Conservation (phyloP, 352 stramenopile genomes). For the Phytopythium aichiense region DNA sequence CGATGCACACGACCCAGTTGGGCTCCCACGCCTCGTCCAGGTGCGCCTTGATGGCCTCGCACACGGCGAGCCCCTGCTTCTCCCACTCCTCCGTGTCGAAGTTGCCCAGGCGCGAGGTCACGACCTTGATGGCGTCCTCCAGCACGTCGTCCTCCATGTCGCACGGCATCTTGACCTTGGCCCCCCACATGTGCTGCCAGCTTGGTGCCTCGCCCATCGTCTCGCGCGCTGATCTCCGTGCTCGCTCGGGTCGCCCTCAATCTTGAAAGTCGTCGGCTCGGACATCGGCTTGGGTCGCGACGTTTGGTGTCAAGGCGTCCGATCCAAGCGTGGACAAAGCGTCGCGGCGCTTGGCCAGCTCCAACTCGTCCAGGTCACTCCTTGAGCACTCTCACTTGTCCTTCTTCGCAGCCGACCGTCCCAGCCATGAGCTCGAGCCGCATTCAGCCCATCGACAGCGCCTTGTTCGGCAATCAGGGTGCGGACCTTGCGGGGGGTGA, state of each 20-base stretch:
- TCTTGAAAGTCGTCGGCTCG: background rate
- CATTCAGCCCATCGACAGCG: slow-evolving; percentile 4
- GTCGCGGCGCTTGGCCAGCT: background rate
- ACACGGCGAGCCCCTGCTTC: slow-evolving; percentile 69
- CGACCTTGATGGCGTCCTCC: slow-evolving; percentile 76
- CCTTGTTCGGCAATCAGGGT: slow-evolving; percentile 1
- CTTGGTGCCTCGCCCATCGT: slow-evolving; percentile 49
- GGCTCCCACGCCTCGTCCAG: slow-evolving; percentile 76
- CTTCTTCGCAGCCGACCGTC: background rate
- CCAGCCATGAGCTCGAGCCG: background rate
- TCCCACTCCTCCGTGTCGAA: slow-evolving; percentile 86
- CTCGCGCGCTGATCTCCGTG: background rate
- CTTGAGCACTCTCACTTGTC: background rate
- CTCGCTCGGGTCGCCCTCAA: background rate
- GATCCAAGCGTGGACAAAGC: background rate
- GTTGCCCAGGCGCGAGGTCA: slow-evolving; percentile 32
- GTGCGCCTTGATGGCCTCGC: slow-evolving; percentile 77
- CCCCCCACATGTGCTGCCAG: slow-evolving; percentile 88
- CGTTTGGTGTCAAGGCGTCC: background rate
- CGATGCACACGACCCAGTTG: slow-evolving; percentile 86
- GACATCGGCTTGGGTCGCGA: background rate
- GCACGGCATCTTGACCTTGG: slow-evolving; percentile 85
- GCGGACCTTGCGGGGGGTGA: background rate
- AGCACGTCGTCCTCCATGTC: slow-evolving; percentile 88
- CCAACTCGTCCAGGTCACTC: background rate